Evolutionary conservation across 2,329 filamentous ascomycete species (phyloP).

Genomic region (Aspergillus costaricaensis): DNA sequence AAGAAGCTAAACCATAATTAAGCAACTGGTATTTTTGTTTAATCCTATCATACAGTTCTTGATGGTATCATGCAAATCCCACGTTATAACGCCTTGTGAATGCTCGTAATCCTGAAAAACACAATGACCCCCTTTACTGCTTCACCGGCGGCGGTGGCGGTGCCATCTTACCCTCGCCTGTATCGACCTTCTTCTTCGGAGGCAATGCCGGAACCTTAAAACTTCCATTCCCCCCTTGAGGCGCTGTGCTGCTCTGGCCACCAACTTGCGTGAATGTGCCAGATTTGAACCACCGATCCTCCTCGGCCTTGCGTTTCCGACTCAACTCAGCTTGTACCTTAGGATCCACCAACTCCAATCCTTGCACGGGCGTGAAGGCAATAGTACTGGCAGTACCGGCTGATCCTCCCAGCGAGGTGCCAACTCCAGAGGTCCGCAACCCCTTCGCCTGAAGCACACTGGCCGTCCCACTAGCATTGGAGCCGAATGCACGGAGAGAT

Average conservation of each 20-base stretch:
- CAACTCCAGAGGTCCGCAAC: constrained; percentile 78
- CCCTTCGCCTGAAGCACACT: constrained; percentile 76
- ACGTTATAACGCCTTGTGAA: constrained; percentile 1
- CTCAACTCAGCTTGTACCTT: constrained; percentile 85
- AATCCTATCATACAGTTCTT: constrained; percentile 18
- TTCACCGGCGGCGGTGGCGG: constrained; percentile 41
- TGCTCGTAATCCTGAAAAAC: constrained; percentile 11
- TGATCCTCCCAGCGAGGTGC: constrained; percentile 64
- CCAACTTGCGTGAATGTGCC: constrained; percentile 94
- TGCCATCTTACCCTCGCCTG: constrained; percentile 59
- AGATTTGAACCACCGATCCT: constrained; percentile 94
- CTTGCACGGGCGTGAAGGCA: constrained; percentile 92
- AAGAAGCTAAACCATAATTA: not conserved
- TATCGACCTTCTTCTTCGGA: constrained; percentile 71
- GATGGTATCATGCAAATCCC: constrained; percentile 28
- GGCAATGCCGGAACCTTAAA: constrained; percentile 85
- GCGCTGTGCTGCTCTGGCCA: constrained; percentile 29
- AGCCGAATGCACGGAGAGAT: constrained; percentile 76
- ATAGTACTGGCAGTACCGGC: constrained; percentile 81
- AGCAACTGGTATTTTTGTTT: not conserved
- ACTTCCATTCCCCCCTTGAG: constrained; percentile 55
- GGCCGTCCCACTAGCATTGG: constrained; percentile 61
- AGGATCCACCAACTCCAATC: constrained; percentile 91
- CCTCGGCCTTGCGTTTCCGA: constrained; percentile 88
- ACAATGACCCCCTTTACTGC: constrained; percentile 12